Evolutionary conservation across 176 grass and related monocot species (phyloP).

Genomic region (Ensete glaucum): DNA sequence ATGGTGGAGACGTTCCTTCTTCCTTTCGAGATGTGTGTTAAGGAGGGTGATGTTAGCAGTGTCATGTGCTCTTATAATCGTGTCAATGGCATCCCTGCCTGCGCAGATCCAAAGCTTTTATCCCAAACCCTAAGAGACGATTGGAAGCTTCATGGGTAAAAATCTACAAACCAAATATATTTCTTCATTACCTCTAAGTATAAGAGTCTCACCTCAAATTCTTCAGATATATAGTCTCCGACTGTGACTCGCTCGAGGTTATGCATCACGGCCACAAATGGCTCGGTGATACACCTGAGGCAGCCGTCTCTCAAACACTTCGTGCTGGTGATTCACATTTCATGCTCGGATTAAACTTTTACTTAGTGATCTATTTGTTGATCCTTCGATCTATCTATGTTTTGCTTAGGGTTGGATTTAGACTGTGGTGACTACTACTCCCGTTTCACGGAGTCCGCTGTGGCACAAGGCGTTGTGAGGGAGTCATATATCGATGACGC

Average conservation of each 20-base stretch:
- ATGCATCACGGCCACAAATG: not conserved
- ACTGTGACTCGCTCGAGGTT: not conserved
- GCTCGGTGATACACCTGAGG: not conserved
- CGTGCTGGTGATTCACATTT: not conserved
- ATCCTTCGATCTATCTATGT: not conserved
- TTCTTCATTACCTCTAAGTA: not conserved
- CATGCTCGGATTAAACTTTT: too few relatives aligned
- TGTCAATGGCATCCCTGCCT: not conserved
- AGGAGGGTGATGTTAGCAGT: not conserved
- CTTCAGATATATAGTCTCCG: constrained; percentile 1
- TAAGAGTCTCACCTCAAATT: not conserved
- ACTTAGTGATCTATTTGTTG: too few relatives aligned
- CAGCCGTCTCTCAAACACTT: not conserved
- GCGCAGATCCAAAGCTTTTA: not conserved
- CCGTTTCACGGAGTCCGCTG: not conserved
- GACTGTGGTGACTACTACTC: not conserved
- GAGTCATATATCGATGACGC: not conserved
- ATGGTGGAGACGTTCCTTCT: constrained; percentile 7
- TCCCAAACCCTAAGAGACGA: not conserved
- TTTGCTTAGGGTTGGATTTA: constrained; percentile 2
- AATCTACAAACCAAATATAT: not conserved
- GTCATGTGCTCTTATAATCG: constrained; percentile 9
- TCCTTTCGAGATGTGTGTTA: constrained; percentile 5
- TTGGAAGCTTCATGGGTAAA: not conserved
- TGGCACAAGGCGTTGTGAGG: not conserved